These are phyloP conservation scores for Hirsutella minnesotensis DNA, from an alignment of 2,329 filamentous ascomycete species.

Conservation along the genomic window DNA sequence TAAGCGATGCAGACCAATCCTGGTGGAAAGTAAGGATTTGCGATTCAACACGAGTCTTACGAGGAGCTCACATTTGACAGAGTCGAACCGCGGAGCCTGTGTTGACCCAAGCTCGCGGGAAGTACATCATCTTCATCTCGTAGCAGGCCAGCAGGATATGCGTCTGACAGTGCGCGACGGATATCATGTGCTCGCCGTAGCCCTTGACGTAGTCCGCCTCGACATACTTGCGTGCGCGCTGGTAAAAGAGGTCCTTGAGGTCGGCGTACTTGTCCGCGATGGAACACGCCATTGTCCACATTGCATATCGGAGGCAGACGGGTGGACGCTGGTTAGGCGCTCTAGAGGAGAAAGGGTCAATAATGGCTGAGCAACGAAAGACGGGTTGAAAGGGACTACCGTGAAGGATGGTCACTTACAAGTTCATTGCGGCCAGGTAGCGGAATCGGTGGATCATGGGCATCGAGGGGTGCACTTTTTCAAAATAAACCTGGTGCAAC, in stretches of 20 bases:
- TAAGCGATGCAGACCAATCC: constrained; percentile 83
- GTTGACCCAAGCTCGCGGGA: constrained; percentile 90
- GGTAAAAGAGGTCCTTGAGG: constrained; percentile 81
- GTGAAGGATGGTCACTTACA: constrained; percentile 32
- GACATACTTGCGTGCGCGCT: constrained; percentile 77
- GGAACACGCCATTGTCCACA: constrained; percentile 90
- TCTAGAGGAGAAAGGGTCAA: constrained; percentile 19
- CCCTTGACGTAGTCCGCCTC: constrained; percentile 86
- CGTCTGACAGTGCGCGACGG: constrained; percentile 73
- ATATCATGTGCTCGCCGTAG: constrained; percentile 81
- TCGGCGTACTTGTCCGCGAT: constrained; percentile 70
- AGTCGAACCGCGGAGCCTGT: constrained; percentile 72
- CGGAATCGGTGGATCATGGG: constrained; percentile 85
- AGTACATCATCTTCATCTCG: constrained; percentile 97
- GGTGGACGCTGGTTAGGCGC: constrained; percentile 79
- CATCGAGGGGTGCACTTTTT: constrained; percentile 74
- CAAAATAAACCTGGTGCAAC: constrained; percentile 80
- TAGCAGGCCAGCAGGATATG: constrained; percentile 72
- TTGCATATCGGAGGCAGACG: constrained; percentile 80
- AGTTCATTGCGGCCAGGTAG: constrained; percentile 78
- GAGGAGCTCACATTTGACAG: constrained; percentile 57
- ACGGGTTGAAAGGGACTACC: too few relatives aligned
- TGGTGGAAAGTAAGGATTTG: constrained; percentile 27
- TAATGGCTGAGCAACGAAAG: not conserved
- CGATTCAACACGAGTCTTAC: not conserved